Conservation (phyloP, 371 early-diverging fungal species). For the Mortierella sp. region DNA sequence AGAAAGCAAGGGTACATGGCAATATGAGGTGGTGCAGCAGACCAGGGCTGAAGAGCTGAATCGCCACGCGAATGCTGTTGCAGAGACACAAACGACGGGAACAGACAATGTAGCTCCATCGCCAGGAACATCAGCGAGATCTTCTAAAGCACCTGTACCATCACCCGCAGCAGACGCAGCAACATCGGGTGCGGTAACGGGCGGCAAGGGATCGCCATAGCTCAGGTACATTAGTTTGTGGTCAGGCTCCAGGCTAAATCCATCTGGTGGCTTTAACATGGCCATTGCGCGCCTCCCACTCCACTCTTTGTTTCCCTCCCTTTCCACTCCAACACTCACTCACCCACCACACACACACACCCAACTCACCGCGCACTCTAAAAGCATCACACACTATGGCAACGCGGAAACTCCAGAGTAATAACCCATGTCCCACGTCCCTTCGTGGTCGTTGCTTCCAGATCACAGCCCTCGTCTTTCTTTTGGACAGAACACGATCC, state of each 20-base stretch:
- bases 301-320: neutral
- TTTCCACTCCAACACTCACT: neutral
- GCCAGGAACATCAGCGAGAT: neutral
- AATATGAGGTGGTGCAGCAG: constrained; percentile 50
- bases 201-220: too few species aligned
- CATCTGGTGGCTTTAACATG: too few species aligned
- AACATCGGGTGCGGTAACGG: too few species aligned
- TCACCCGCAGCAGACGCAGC: neutral
- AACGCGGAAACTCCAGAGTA: constrained; percentile 54
- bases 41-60: constrained; percentile 48
- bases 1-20: constrained; percentile 52
- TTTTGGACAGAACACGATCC: neutral
- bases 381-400: constrained; percentile 28
- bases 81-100: constrained; percentile 4
- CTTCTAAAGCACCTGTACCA: neutral
- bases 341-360: neutral
- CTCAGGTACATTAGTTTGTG: too few species aligned
- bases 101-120: neutral
- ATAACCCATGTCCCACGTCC: constrained; percentile 7
- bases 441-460: neutral
- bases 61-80: constrained; percentile 18
- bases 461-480: neutral
- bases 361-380: constrained; percentile 2
- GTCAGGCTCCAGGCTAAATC: too few species aligned
- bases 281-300: neutral